Base-by-base conservation (phyloP, 805 yeast genomes). In the Wickerhamomyces bisporus region DNA sequence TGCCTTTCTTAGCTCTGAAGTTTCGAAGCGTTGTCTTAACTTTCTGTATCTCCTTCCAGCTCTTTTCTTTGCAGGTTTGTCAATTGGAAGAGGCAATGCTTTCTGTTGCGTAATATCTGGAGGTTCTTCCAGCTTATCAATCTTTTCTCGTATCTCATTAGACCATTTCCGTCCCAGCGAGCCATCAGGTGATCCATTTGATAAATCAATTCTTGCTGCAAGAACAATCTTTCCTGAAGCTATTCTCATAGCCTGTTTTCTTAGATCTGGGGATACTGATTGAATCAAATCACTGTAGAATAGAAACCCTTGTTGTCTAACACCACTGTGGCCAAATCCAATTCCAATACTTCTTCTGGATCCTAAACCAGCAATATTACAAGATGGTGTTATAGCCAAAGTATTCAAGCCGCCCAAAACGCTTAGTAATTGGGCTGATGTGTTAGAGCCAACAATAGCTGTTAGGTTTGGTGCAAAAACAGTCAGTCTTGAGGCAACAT, bases 11-110 rank as follows among this genome's bases (percentile, higher is more conserved):
- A 85, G 57, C 38, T 88, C 95, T 0, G 95, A 81, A 71, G 84
- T 72, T 51, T 80, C 81, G 61, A 82, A 80, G 53, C 85, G 79
- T 54, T 87, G 85, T 58, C 86, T 87, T 65, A 77, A 73, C 59
- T 87, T 88, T 35, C 95, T 69, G 48, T 83, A 71, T 39, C 91
- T 65, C 46, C 79, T 67, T 1, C 98, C 98, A 2, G 94, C 97
- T 50, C 98, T 69, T 49, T 81, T 85, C 61, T 86, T 86, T 5
- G 91, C 79, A 34, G 79, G 76, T 38, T 70, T 72, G 39, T 88
- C 96, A 14, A 73, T 64, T 0, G 91, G 81, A 6, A 79, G 58
- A 0, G 87, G 87, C 34, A 88, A 71, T 0, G 89, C 81, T 41
- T 78, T 79, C 13, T 73, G 66, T 2, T 71, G 73, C 15, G 64